Evolutionary conservation across 139 green algal genomes (phyloP), one percentile per base, ranked within the genome.

Genomic region (Pseudopediastrum boryanum): DNA sequence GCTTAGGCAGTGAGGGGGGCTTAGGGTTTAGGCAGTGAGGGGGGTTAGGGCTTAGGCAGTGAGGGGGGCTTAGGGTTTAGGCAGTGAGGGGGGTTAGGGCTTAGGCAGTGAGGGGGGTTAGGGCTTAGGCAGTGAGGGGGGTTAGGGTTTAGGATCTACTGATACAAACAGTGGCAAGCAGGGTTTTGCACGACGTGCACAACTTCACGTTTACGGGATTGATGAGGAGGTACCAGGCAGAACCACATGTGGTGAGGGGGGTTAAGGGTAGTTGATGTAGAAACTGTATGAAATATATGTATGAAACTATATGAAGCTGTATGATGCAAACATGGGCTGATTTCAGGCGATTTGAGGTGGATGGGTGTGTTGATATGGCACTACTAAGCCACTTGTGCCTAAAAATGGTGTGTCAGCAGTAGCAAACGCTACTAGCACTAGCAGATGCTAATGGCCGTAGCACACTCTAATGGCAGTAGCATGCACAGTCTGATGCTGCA

Each of bases 191-290:
- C 61, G 61, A 50, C 12, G 61, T 35, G 31, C 61, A 50, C 21
- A 75, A 77, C 44, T 61, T 82, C 21, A 50, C 79, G 19, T 76
- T 93, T 51, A 82, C 80, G 16, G 42, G 33, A 41, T 74, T 91
- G 61, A 64, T 90, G 61, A 69, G 74, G 46, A 87, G 72, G 50
- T 83, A 79, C 78, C 75, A 89, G 65, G 64, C 78, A 16, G 79
- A 90, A 39, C 51, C 84, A 0, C 42, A 64, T 1, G 78, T 87
- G 83, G 85, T 87, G 44, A 19, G 71, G 52, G 36, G 9, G 31
- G 35, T 78, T 29, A 21, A 62, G 46, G 13, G 42, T 21, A 21
- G 46, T 52, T 64, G 48, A 31, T 19, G 56, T 23, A 52, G 54
- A 35, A 44, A 6, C 12, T 2, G 29, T 1, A 13, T 27, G 4